Evolutionary conservation across 345 rosid genomes (phyloP), one percentile per base, ranked within the genome.

Genomic region (Lenwebbia sp.): DNA sequence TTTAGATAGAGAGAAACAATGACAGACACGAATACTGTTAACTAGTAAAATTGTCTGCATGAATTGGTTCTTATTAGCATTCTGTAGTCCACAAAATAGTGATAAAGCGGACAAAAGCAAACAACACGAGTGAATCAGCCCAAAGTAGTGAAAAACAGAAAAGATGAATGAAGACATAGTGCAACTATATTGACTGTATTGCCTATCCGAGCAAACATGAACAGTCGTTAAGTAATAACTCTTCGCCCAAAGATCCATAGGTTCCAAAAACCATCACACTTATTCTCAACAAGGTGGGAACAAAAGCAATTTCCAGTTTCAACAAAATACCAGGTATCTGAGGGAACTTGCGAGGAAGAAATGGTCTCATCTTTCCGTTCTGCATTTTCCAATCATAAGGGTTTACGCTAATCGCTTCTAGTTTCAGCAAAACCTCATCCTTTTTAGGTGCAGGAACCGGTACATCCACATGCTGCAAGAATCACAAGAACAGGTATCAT

Each of bases 341-440:
- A 88, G 89, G 89, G 86, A 88, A 88, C 54, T 83, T 88, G 87
- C 89, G 87, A 4, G 89, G 89, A 28, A 85, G 26, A 40, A 88
- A 4, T 51, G 86, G 87, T 50, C 86, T 85, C 76, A 56, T 14
- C 84, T 55, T 25, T 50, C 87, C 89, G 33, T 83, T 88, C 85
- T 88, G 89, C 26, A 83, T 53, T 75, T 51, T 88, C 89, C 89
- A 85, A 54, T 88, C 89, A 23, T 33, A 49, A 2, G 89, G 89
- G 58, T 88, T 88, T 37, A 88, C 3, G 58, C 84, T 81, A 30
- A 41, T 74, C 7, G 89, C 88, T 65, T 87, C 87, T 13, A 85
- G 10, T 85, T 50, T 89, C 65, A 83, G 54, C 82, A 89, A 41
- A n/a, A 88, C 85, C 23, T 85, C 87, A 56, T 41, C 57, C 54